phyloP scores from a whole-genome alignment of 2,329 filamentous ascomycete species.

The Emmonsia crescens region DNA sequence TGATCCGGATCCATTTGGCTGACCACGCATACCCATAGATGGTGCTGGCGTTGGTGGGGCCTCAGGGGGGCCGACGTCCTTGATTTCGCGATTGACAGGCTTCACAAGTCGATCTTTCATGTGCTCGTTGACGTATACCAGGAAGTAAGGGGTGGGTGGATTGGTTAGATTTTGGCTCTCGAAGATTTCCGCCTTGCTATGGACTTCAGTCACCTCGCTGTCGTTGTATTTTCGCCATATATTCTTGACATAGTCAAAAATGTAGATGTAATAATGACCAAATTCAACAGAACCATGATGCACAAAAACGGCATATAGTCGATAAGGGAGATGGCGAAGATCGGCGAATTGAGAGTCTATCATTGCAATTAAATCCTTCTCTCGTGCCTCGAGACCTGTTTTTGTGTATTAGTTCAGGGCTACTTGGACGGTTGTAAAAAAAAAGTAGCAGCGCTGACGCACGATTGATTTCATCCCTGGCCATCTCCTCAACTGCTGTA shows the following conservation, averaged over 20 bases:
- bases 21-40: not conserved
- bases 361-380: constrained; percentile 38
- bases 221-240: constrained; percentile 96
- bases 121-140: constrained; percentile 68
- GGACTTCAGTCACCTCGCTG: constrained; percentile 59
- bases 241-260: constrained; percentile 70
- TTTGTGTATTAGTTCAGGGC: not conserved
- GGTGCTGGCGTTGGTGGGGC: not conserved
- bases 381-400: constrained; percentile 27
- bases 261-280: constrained; percentile 96
- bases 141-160: constrained; percentile 67
- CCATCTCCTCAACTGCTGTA: constrained; percentile 34
- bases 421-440: not conserved
- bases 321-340: constrained; percentile 59
- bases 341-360: constrained; percentile 52
- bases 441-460: constrained; percentile 12
- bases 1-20: not conserved
- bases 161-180: constrained; percentile 49
- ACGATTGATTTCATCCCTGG: constrained; percentile 39
- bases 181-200: constrained; percentile 57
- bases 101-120: constrained; percentile 50
- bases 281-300: constrained; percentile 59
- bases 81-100: constrained; percentile 42
- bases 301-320: constrained; percentile 84
- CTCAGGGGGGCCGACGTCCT: not conserved